phyloP scores from a whole-genome alignment of 2,329 filamentous ascomycete species.

The Alternaria ethzedia region DNA sequence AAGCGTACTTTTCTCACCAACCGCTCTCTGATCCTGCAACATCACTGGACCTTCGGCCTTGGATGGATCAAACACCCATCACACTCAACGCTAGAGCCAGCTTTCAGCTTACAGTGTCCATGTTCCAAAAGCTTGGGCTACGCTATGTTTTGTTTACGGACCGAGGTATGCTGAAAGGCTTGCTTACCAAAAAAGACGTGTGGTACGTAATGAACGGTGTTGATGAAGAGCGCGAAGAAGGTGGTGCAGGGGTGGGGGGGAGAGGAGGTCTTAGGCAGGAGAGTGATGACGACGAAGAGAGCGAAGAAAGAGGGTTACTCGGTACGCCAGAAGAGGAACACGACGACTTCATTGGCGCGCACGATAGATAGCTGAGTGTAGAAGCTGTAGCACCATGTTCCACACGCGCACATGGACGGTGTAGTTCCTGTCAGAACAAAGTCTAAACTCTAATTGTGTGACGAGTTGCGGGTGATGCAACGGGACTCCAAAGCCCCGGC shows the following conservation, averaged over 20 bases:
- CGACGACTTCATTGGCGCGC: conserved; percentile 23
- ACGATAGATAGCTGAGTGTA: conserved; percentile 10
- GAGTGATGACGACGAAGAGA: conserved; percentile 31
- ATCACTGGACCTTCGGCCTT: conserved; percentile 87
- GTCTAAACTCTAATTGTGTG: background rate
- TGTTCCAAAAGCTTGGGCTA: conserved; percentile 94
- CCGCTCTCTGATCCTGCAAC: conserved; percentile 74
- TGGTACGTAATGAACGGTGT: conserved; percentile 84
- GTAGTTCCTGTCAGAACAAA: background rate
- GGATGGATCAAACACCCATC: conserved; percentile 99
- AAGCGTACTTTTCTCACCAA: conserved; percentile 84
- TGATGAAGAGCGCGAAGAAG: conserved; percentile 41
- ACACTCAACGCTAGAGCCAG: conserved; percentile 79
- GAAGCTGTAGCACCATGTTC: conserved; percentile 4
- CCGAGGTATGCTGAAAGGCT: conserved; percentile 77
- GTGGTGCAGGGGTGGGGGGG: conserved; percentile 45
- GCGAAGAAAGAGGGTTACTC: conserved; percentile 51
- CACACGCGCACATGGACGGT: background rate
- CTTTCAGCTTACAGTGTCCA: conserved; percentile 84
- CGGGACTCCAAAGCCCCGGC: conserved; percentile 3
- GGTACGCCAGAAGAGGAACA: conserved; percentile 31
- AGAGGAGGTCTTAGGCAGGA: conserved; percentile 46
- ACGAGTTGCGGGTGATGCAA: background rate
- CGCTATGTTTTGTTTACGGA: conserved; percentile 90
- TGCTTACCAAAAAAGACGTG: conserved; percentile 96